Evolutionary conservation across 2,329 filamentous ascomycete species (phyloP), one percentile per base, ranked within the genome.

Genomic region (Verticillium tricorpus): DNA sequence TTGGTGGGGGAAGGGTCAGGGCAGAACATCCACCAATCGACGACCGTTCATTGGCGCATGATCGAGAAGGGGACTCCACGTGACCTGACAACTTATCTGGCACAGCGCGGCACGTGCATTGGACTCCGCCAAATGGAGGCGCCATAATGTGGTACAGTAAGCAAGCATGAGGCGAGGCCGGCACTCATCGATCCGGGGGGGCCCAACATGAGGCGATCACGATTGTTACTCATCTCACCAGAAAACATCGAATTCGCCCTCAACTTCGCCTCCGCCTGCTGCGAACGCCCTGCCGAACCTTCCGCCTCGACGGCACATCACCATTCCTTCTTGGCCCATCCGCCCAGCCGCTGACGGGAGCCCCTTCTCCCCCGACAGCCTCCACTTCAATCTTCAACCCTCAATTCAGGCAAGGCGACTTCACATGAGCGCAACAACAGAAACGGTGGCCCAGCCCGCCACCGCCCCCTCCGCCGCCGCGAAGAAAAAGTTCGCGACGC

Each of bases 401-500:
- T 28, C 28, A 28, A 28, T 28, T 28, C 28, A 5, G 28, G 28
- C 28, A 19, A n/a, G n/a, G 22, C 19, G 45, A 22, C 19, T 22
- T 25, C 45, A 22, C 9, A 65, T 63, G 62, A 62, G 40, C 45
- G 62, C 63, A 61, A 66, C 66, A 64, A 64, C 64, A 45, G 67
- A 67, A 56, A 63, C 56, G 54, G 59, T 60, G 54, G 45, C 45
- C 17, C 45, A 50, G 45, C n/a, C 58, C 25, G 56, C 64, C 25
- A 25, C 66, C 15, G 56, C 37, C 14, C 22, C 62, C 54, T 34
- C 60, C 57, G 63, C 65, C 54, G 66, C 62, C 57, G 60, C 64
- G 31, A 66, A 65, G 64, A 77, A 76, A 72, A 79, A 79, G 68
- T 79, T 79, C 67, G 76, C 77, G 55, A 73, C 74, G 32, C 80